Evolutionary conservation across 169 alveolate genomes (phyloP).

Genomic region (Eimeria maxima): DNA sequence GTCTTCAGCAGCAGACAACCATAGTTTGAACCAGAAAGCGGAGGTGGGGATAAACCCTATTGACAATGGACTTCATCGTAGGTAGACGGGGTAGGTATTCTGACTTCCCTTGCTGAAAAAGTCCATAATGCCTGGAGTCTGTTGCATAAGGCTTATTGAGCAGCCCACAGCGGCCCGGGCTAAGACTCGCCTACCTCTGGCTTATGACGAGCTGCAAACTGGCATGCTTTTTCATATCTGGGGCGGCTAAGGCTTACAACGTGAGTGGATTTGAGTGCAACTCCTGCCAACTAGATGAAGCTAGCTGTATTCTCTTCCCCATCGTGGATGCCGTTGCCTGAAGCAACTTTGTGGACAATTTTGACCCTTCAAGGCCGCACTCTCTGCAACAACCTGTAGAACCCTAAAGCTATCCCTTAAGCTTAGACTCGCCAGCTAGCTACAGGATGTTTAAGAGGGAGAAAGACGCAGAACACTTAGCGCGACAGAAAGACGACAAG

Average conservation of each 20-base stretch:
- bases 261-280: neutral
- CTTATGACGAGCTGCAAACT: too few relatives aligned
- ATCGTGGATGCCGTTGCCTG: neutral
- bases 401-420: neutral
- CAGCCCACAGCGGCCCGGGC: too few relatives aligned
- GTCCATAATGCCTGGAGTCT: too few relatives aligned
- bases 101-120: too few relatives aligned
- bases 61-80: neutral
- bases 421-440: neutral
- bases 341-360: neutral
- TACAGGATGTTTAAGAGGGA: neutral
- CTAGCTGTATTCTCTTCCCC: neutral
- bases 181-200: too few relatives aligned
- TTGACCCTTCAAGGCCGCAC: neutral
- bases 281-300: neutral
- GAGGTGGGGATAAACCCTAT: neutral
- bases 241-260: neutral
- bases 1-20: neutral
- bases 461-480: neutral
- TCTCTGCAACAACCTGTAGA: neutral
- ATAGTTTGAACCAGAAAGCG: neutral
- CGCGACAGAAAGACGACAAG: neutral
- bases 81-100: neutral
- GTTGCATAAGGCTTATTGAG: too few relatives aligned
- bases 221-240: neutral